Evolutionary conservation across 2,329 filamentous ascomycete genomes (phyloP).

Genomic region (Hypocrella siamensis): DNA sequence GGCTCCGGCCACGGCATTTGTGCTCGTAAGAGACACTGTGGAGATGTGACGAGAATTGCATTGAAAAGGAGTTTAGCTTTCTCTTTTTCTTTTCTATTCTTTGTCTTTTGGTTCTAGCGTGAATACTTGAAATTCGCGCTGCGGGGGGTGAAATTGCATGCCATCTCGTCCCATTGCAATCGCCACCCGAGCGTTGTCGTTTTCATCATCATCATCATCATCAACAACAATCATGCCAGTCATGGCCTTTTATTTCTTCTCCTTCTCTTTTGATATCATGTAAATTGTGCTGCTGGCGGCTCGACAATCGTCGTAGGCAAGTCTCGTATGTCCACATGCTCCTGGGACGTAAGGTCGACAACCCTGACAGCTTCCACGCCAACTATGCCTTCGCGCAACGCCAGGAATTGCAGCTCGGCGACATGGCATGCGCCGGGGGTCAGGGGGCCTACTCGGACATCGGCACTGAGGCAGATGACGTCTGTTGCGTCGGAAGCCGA

Average conservation of each 20-base stretch:
- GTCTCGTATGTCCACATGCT: slow-evolving; percentile 63
- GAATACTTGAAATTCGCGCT: too few relatives aligned
- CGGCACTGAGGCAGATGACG: slow-evolving; percentile 59
- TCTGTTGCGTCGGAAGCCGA: slow-evolving; percentile 48
- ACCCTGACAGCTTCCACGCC: slow-evolving; percentile 59
- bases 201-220: too few relatives aligned
- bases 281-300: slow-evolving; percentile 9
- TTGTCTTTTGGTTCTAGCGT: too few relatives aligned
- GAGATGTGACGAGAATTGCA: too few relatives aligned
- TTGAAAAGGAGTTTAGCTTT: background rate
- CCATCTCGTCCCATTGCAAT: too few relatives aligned
- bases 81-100: background rate
- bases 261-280: slow-evolving; percentile 4
- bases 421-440: slow-evolving; percentile 59
- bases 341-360: slow-evolving; percentile 56
- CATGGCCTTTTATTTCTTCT: background rate
- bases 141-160: too few relatives aligned
- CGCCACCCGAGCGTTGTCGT: too few relatives aligned
- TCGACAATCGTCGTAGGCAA: slow-evolving; percentile 52
- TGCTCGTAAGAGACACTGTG: too few relatives aligned
- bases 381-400: slow-evolving; percentile 49
- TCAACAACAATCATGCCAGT: background rate
- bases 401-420: slow-evolving; percentile 56
- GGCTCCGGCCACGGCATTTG: too few relatives aligned
- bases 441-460: slow-evolving; percentile 58